Evolutionary conservation across 2,329 filamentous ascomycete genomes (phyloP), one percentile per base, ranked within the genome.

Genomic region (Daldinia sp.): DNA sequence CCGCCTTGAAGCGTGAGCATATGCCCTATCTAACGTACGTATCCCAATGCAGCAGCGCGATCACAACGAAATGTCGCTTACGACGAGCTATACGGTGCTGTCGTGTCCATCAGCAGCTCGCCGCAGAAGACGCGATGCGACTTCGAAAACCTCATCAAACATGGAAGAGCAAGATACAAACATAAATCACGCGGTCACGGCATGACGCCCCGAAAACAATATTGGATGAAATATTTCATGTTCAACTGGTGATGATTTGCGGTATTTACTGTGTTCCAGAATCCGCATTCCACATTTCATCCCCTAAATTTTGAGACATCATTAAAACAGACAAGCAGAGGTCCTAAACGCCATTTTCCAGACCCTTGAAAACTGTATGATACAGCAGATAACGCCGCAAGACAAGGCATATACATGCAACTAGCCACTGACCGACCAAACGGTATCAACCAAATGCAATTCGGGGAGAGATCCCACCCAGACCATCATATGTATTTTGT

Each of bases 321-420:
- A 45, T 64, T 49, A 47, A 55, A 58, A 55, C 63, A 37, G 39
- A 59, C 64, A 62, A 58, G 17, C 52, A 58, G 58, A 62, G 19
- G 49, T 51, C 72, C 70, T 63, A 57, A 72, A 73, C 72, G 72
- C 72, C 72, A 30, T 63, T 72, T 71, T 70, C 68, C 67, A 53
- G 58, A 48, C 63, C 69, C 61, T 56, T 43, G 25, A 37, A 49
- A 64, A 69, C 67, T 70, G 69, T 71, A 73, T 66, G 68, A 58
- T 72, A 73, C 69, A 72, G 70, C 63, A 66, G 49, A 66, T 37
- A 73, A 72, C 71, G 70, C 71, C 71, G 57, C 64, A 54, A 61
- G 64, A 64, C 27, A 61, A 70, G 58, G 67, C 63, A 60, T 64
- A 60, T 66, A 65, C 50, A 60, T 67, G 55, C 52, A 60, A 60